phyloP scores from a whole-genome alignment of 352 stramenopile genomes.

The Globisporangium recalcitrans region DNA sequence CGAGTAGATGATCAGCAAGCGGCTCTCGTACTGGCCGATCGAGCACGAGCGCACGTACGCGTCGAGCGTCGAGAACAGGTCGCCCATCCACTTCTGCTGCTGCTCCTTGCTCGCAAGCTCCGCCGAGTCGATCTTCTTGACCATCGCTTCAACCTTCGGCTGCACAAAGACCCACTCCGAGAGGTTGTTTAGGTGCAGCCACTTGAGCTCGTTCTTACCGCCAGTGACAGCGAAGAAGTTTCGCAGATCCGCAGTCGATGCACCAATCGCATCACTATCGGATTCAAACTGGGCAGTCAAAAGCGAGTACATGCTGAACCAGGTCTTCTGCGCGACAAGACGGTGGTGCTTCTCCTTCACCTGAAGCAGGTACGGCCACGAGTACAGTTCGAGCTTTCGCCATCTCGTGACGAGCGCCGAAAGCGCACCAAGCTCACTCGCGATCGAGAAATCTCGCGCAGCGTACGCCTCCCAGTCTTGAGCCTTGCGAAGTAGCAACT shows the following conservation, averaged over 20 bases:
- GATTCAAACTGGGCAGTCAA: constrained; percentile 74
- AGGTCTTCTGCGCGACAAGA: constrained; percentile 71
- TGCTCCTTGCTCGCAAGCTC: constrained; percentile 14
- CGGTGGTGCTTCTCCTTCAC: constrained; percentile 83
- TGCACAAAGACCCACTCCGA: constrained; percentile 61
- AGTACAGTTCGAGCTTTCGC: constrained; percentile 97
- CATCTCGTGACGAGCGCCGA: constrained; percentile 94
- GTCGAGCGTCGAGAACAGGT: constrained; percentile 89
- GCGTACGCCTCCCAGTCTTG: constrained; percentile 99
- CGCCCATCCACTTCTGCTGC: constrained; percentile 63
- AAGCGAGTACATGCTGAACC: constrained; percentile 86
- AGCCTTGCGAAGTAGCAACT: constrained; percentile 94
- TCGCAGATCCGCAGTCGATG: constrained; percentile 8
- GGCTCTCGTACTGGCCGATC: constrained; percentile 89
- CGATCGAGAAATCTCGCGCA: constrained; percentile 89
- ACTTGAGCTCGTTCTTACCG: constrained; percentile 33
- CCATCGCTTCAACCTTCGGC: constrained; percentile 6
- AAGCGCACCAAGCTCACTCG: constrained; percentile 87
- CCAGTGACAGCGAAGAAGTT: constrained; percentile 5
- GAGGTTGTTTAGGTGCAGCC: constrained; percentile 57
- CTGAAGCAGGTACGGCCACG: constrained; percentile 94
- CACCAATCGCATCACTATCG: constrained; percentile 16
- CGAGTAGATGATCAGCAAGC: constrained; percentile 86
- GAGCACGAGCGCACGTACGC: constrained; percentile 86
- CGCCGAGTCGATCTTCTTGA: background rate